These are phyloP conservation scores for Cladophialophora bantiana DNA, from an alignment of 2,329 filamentous ascomycete species.

Conservation along the genomic window DNA sequence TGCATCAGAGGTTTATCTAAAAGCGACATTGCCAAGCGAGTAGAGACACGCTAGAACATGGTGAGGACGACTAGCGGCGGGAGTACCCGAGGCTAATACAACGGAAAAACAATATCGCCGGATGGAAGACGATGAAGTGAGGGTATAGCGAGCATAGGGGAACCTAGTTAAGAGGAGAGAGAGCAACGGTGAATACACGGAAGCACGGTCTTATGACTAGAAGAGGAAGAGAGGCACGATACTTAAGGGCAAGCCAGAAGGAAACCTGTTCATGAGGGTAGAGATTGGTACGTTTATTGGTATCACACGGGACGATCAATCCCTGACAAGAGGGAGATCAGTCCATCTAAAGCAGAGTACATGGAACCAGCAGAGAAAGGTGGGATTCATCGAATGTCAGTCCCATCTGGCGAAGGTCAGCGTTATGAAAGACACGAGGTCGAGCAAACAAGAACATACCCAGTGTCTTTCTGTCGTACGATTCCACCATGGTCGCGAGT, in stretches of 20 bases:
- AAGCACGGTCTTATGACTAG: neutral
- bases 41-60: neutral
- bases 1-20: conserved; percentile 11
- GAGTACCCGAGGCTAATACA: conserved; percentile 5
- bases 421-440: neutral
- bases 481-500: conserved; percentile 70
- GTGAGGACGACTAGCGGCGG: neutral
- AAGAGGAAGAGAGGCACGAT: neutral
- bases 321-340: conserved; percentile 17
- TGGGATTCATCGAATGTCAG: conserved; percentile 17
- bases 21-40: conserved; percentile 7
- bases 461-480: conserved; percentile 77
- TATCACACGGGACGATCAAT: conserved; percentile 27
- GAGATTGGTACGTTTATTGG: conserved; percentile 30
- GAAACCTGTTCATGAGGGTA: neutral
- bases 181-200: neutral
- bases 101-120: conserved; percentile 13
- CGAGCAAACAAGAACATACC: conserved; percentile 57
- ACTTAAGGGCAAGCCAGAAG: neutral
- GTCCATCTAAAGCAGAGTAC: conserved; percentile 31
- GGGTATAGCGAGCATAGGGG: neutral
- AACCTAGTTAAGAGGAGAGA: neutral
- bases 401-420: conserved; percentile 34
- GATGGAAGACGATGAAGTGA: neutral
- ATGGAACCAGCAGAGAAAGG: conserved; percentile 7